phyloP scores from a whole-genome alignment of 2,329 filamentous ascomycete species.

The Venturia effusa region DNA sequence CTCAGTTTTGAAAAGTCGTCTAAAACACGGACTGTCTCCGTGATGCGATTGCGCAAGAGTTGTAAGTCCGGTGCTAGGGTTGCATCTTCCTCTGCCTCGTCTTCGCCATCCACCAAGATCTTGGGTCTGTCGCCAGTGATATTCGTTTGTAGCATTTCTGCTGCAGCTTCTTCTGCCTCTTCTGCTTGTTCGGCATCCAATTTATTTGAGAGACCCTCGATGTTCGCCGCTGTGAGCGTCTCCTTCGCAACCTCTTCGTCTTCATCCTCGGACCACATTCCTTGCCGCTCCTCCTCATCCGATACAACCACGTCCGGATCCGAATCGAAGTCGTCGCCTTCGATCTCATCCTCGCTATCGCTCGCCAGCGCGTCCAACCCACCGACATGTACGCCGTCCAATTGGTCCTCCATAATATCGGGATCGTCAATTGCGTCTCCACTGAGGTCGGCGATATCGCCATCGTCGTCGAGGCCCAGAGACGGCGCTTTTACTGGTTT shows the following conservation, averaged over 20 bases:
- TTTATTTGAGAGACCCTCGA: slow-evolving; percentile 78
- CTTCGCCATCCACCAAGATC: slow-evolving; percentile 50
- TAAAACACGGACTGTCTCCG: slow-evolving; percentile 82
- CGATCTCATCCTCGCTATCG: slow-evolving; percentile 24
- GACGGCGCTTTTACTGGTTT: slow-evolving; percentile 14
- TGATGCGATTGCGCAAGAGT: slow-evolving; percentile 77
- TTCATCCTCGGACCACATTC: slow-evolving; percentile 91
- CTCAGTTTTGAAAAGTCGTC: slow-evolving; percentile 77
- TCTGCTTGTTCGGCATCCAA: slow-evolving; percentile 67
- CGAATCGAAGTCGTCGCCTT: slow-evolving; percentile 30
- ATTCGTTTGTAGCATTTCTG: slow-evolving; percentile 88
- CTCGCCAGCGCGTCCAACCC: slow-evolving; percentile 30
- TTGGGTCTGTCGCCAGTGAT: slow-evolving; percentile 67
- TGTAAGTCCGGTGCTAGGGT: slow-evolving; percentile 76
- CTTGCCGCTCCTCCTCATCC: slow-evolving; percentile 34
- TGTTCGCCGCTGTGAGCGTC: slow-evolving; percentile 88
- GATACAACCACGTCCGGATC: slow-evolving; percentile 47
- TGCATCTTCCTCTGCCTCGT: slow-evolving; percentile 50
- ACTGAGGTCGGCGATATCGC: slow-evolving; percentile 19
- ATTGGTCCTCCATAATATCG: slow-evolving; percentile 35
- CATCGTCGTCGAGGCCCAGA: slow-evolving; percentile 20
- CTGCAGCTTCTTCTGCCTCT: slow-evolving; percentile 72
- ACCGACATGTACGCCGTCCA: slow-evolving; percentile 30
- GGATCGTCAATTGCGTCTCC: slow-evolving; percentile 25
- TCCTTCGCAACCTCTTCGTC: slow-evolving; percentile 82